Evolutionary conservation across 2,329 filamentous ascomycete genomes (phyloP).

Genomic region (Graphilbum ipis-grandicollis): DNA sequence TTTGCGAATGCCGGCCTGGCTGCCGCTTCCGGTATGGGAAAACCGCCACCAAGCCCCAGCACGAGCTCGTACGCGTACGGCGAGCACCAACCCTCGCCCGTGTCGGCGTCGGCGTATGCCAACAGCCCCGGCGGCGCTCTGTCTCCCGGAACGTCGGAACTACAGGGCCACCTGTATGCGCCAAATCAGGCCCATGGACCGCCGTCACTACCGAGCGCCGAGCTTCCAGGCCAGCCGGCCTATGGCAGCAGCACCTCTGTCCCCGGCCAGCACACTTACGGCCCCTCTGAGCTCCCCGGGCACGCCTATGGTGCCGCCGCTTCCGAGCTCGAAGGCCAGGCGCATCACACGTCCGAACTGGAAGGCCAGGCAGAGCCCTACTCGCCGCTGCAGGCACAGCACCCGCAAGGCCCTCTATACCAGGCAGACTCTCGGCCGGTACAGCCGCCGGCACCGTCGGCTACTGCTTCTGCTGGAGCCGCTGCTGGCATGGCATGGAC

Average conservation of each 20-base stretch:
- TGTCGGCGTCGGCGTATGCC: no score
- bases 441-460: no score
- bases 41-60: slow-evolving; percentile 14
- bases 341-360: slow-evolving; percentile 11
- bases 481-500: slow-evolving; percentile 15
- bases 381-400: slow-evolving; percentile 5
- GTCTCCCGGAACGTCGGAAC: no score
- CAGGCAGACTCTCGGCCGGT: slow-evolving; percentile 8
- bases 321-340: slow-evolving; percentile 2
- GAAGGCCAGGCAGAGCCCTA: slow-evolving; percentile 7
- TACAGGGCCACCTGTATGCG: no score
- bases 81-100: no score
- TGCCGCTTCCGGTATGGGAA: slow-evolving; percentile 4
- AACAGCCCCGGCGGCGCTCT: no score
- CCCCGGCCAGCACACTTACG: no score
- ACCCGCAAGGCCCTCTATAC: slow-evolving; percentile 4
- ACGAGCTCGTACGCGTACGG: no score
- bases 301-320: slow-evolving; percentile 5
- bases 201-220: slow-evolving; percentile 5
- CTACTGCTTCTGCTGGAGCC: background rate
- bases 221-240: slow-evolving; percentile 11
- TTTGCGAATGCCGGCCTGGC: slow-evolving; percentile 6
- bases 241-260: slow-evolving; percentile 1
- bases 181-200: no score
- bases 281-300: slow-evolving; percentile 13